Base-by-base conservation (phyloP, 495 filamentous ascomycete genomes). In the Entonaema liquescens region DNA sequence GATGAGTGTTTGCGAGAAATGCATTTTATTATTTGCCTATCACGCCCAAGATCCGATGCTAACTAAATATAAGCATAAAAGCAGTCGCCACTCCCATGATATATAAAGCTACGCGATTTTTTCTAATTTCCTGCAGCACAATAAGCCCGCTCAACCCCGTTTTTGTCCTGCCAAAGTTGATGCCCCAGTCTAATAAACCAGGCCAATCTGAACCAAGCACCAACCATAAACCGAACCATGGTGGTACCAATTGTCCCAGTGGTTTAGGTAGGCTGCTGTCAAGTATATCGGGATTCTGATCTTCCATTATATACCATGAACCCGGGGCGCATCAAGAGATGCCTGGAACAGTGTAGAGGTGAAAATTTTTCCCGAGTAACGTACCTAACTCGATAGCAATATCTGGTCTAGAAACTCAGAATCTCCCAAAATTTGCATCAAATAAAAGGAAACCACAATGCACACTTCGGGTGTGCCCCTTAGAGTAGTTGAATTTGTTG, bases 101-200 rank as follows among this genome's bases (percentile, higher is more conserved):
- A 56, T 25, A 13, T 68, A 68, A 68, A 68, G 65, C 65, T 58
- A 50, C 62, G 35, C 49, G 12, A 61, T 11, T 59, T 56, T 35
- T 58, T 49, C 19, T 28, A n/a, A 15, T 47, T 58, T 59, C 21
- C 21, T 59, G 36, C 56, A 19, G 33, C 9, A 59, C 6, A 33
- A n/a, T 15, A 25, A 28, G 56, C 38, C n/a, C 35, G 56, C 13
- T 44, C 56, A 26, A 44, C 23, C 12, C 21, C 23, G n/a, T 40
- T 13, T 26, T 13, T 31, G 35, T 44, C 36, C 29, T 44, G 19
- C 56, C 56, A 44, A 44, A 15, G 35, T 21, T 31, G 56, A 44
- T 59, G 36, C 26, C 21, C 56, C n/a, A 13, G 36, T 31, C 56
- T 59, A 12, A 52, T 31, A 25, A 53, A 49, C 65, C 52, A 56